These are phyloP conservation scores for Echinochloa phyllopogon DNA, from an alignment of 176 grass and related monocot species.

Conservation along the genomic window DNA sequence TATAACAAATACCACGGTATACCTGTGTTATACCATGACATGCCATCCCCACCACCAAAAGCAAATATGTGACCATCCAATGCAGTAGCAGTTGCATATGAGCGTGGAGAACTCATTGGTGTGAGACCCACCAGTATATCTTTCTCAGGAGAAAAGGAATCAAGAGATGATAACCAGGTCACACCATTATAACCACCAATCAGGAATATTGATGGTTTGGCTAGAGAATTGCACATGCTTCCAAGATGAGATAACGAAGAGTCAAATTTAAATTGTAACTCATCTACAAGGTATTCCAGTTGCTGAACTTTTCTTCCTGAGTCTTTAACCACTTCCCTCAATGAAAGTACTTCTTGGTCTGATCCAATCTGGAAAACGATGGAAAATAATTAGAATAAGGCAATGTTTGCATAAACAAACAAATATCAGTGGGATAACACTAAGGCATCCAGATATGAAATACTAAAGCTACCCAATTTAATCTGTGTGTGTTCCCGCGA, in stretches of 20 bases:
- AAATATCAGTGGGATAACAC: slow-evolving; percentile 8
- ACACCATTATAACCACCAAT: slow-evolving; percentile 83
- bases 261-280: slow-evolving; percentile 68
- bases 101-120: slow-evolving; percentile 67
- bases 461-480: slow-evolving; percentile 12
- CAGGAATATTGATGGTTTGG: slow-evolving; percentile 58
- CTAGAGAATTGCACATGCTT: slow-evolving; percentile 37
- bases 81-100: slow-evolving; percentile 70
- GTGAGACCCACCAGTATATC: slow-evolving; percentile 64
- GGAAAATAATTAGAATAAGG: slow-evolving; percentile 37
- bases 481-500: neutral
- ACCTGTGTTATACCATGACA: slow-evolving; percentile 61
- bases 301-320: slow-evolving; percentile 67
- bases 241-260: slow-evolving; percentile 52
- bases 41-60: slow-evolving; percentile 76
- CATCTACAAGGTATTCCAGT: slow-evolving; percentile 62
- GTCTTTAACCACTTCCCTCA: slow-evolving; percentile 61
- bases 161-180: slow-evolving; percentile 80
- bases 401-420: slow-evolving; percentile 5
- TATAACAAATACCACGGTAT: slow-evolving; percentile 25
- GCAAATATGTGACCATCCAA: slow-evolving; percentile 73
- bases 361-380: slow-evolving; percentile 63
- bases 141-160: slow-evolving; percentile 68
- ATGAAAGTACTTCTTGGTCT: slow-evolving; percentile 69
- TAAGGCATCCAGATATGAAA: slow-evolving; percentile 24